Evolutionary conservation across 352 stramenopile genomes (phyloP).

Genomic region (Globisporangium emineosum): DNA sequence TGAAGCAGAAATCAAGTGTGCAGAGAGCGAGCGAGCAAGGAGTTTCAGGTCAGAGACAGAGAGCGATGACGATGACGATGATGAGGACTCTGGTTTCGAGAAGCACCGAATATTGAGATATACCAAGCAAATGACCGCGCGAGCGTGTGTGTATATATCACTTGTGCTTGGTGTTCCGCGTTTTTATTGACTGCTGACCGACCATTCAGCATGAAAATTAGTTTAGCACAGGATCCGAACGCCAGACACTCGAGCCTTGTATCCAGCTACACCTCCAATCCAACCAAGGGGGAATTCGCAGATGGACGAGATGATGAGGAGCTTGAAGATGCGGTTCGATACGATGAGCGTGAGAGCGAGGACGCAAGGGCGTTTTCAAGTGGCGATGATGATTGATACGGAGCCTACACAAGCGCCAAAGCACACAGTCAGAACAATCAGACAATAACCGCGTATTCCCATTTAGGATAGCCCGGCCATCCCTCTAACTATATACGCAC

Average conservation of each 20-base stretch:
- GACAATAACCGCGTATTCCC: too few species aligned
- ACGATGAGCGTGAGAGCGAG: neutral
- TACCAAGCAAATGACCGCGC: constrained; percentile 2
- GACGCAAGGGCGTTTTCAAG: constrained; percentile 4
- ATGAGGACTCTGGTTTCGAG: neutral
- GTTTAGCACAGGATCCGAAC: neutral
- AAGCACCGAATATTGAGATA: neutral
- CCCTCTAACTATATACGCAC: neutral
- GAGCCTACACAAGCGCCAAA: neutral
- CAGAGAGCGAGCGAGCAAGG: neutral
- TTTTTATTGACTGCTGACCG: neutral
- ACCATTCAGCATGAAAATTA: too few species aligned
- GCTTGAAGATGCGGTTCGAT: neutral
- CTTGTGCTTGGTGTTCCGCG: neutral
- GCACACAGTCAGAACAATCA: too few species aligned
- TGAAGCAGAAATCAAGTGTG: neutral
- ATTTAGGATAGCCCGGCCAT: too few species aligned
- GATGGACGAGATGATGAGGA: constrained; percentile 1
- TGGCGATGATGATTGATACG: constrained; percentile 8
- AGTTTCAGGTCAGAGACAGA: neutral
- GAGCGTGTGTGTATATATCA: constrained; percentile 6
- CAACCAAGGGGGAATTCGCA: constrained; percentile 10
- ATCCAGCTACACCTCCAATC: neutral
- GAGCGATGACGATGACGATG: neutral
- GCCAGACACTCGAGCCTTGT: neutral